A percentile compares a stretch with the other conserved stretches of the same genome.
Conservation (phyloP, 139 green algal species). For the Nannochloris sp. region DNA sequence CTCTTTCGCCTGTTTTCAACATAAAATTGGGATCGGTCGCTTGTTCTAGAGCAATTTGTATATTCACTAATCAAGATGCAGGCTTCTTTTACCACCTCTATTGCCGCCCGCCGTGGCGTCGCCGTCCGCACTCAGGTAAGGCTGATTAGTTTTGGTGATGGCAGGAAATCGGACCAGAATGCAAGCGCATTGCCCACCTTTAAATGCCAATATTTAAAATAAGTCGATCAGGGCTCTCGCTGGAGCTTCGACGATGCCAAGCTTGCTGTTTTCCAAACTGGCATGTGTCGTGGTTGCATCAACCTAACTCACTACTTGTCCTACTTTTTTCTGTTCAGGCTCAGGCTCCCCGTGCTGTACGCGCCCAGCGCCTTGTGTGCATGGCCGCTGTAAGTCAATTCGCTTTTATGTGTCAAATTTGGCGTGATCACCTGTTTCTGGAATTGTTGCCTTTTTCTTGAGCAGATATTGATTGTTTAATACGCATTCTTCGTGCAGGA, state of each 20-base stretch:
- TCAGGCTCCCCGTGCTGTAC: constrained; percentile 24
- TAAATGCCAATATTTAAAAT: too few relatives aligned
- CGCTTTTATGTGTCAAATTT: background rate
- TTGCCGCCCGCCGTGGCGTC: constrained; percentile 5
- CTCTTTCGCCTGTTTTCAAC: too few relatives aligned
- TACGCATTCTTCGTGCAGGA: constrained; percentile 31
- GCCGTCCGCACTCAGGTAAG: constrained; percentile 1
- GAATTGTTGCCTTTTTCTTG: too few relatives aligned
- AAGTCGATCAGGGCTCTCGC: too few relatives aligned
- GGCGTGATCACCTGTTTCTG: background rate
- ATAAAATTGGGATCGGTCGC: too few relatives aligned
- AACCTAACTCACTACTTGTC: background rate
- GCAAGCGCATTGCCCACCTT: too few relatives aligned
- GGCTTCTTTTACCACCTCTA: constrained; percentile 7
- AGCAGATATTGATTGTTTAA: too few relatives aligned
- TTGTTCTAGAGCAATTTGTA: too few relatives aligned
- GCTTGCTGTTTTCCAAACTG: background rate
- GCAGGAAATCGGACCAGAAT: background rate
- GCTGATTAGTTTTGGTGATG: background rate
- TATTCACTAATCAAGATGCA: constrained; percentile 3
- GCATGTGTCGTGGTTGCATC: background rate
- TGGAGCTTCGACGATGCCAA: background rate
- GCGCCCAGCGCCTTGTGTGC: constrained; percentile 22
- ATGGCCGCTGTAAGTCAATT: constrained; percentile 16
- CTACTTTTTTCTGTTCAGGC: constrained; percentile 11